These are phyloP conservation scores for Talaromyces sp. DNA, from an alignment of 2,329 filamentous ascomycete species.

Conservation along the genomic window DNA sequence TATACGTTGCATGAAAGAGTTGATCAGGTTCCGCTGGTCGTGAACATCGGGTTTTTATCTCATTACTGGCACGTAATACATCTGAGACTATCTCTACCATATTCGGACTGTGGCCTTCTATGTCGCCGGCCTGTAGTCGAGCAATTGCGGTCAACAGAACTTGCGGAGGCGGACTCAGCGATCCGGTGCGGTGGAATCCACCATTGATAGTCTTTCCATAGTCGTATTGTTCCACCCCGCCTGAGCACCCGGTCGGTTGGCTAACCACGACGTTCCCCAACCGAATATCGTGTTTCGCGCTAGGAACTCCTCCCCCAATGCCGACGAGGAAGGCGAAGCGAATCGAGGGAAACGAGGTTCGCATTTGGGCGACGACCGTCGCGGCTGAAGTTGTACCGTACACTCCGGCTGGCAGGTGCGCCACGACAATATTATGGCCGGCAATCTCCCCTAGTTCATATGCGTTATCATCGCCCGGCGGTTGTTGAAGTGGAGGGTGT, in stretches of 20 bases:
- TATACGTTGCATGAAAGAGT: background rate
- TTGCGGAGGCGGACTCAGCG: slow-evolving; percentile 12
- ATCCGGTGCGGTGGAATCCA: slow-evolving; percentile 8
- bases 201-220: background rate
- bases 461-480: slow-evolving; percentile 15
- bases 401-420: slow-evolving; percentile 18
- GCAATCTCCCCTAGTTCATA: slow-evolving; percentile 18
- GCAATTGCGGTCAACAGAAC: slow-evolving; percentile 3
- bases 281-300: slow-evolving; percentile 13
- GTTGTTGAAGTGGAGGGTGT: slow-evolving; percentile 1
- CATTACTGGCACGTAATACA: background rate
- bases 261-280: slow-evolving; percentile 21
- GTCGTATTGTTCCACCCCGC: slow-evolving; percentile 10
- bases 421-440: slow-evolving; percentile 20
- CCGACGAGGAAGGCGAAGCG: slow-evolving; percentile 37
- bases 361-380: slow-evolving; percentile 22
- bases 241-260: background rate
- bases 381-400: slow-evolving; percentile 24
- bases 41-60: background rate
- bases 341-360: slow-evolving; percentile 20
- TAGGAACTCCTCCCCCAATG: slow-evolving; percentile 23
- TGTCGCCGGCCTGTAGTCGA: background rate
- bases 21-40: background rate
- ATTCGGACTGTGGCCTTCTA: background rate
- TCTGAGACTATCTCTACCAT: background rate